phyloP scores from a whole-genome alignment of 257 asterid species.

The Solanum paucissectum region DNA sequence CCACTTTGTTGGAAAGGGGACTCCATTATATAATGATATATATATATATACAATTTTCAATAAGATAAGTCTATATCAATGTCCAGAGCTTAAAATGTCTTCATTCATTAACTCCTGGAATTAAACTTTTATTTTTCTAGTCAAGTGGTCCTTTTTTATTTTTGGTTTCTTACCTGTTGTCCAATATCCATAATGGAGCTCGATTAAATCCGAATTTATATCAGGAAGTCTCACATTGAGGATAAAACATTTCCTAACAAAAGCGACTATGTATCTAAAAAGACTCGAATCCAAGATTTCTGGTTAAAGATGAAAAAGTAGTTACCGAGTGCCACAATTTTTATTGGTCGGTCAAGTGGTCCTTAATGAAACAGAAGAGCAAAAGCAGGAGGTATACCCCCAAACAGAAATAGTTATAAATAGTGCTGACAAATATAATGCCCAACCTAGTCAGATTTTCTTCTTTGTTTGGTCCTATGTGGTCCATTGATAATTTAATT shows the following conservation, averaged over 20 bases:
- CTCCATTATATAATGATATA: constrained; percentile 1
- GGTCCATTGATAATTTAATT: background rate
- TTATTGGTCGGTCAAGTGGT: background rate
- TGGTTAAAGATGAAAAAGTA: no score
- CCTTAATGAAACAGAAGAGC: background rate
- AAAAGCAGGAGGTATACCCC: background rate
- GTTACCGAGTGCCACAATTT: no score
- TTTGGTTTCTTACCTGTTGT: fast-evolving
- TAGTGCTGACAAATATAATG: background rate
- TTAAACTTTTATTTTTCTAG: background rate
- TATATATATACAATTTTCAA: constrained; percentile 10
- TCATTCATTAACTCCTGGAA: background rate
- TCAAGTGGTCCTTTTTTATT: background rate
- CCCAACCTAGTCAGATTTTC: background rate
- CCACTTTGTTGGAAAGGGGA: constrained; percentile 13
- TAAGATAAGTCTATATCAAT: constrained; percentile 18
- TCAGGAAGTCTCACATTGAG: fast-evolving
- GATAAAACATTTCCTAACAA: no score
- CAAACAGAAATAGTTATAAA: background rate
- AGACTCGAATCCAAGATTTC: no score
- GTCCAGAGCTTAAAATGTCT: background rate
- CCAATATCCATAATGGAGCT: fast-evolving
- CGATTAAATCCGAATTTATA: fast-evolving
- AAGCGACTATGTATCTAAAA: no score
- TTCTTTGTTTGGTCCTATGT: background rate